These are phyloP conservation scores for Tuber umbilicatum DNA, from an alignment of 495 filamentous ascomycete genomes.

Conservation along the genomic window DNA sequence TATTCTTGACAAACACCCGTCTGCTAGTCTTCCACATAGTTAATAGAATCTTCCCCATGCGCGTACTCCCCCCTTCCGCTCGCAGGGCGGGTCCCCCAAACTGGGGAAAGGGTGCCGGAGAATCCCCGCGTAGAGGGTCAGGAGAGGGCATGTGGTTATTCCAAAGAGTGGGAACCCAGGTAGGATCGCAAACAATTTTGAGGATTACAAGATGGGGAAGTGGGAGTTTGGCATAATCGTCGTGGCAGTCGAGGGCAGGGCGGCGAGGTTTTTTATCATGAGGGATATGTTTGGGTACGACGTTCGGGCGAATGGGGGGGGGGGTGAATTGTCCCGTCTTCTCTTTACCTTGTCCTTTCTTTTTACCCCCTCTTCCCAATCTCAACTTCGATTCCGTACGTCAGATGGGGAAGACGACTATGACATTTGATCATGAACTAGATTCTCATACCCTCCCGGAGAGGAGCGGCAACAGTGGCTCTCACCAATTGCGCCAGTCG, in stretches of 20 bases:
- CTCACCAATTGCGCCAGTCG: neutral
- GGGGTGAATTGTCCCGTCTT: neutral
- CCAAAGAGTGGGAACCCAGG: conserved; percentile 45
- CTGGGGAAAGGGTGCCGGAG: conserved; percentile 58
- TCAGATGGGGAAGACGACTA: neutral
- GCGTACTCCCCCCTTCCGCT: conserved; percentile 56
- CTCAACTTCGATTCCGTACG: neutral
- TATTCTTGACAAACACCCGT: conserved; percentile 53
- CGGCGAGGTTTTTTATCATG: conserved; percentile 72
- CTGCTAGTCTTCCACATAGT: conserved; percentile 46
- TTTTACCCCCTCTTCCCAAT: neutral
- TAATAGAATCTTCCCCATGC: conserved; percentile 47
- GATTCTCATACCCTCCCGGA: neutral
- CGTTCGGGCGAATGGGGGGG: conserved; percentile 33
- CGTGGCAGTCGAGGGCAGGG: conserved; percentile 54
- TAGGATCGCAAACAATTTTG: conserved; percentile 43
- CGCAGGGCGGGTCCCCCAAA: conserved; percentile 62
- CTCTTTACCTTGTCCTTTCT: no score
- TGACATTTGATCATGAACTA: neutral
- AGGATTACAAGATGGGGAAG: conserved; percentile 47
- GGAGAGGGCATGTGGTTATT: conserved; percentile 45
- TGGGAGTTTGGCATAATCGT: conserved; percentile 56
- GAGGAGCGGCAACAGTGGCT: neutral
- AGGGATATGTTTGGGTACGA: conserved; percentile 59
- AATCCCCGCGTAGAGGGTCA: conserved; percentile 49